Conservation (phyloP, 257 asterid species). For the Capsicum baccatum region DNA sequence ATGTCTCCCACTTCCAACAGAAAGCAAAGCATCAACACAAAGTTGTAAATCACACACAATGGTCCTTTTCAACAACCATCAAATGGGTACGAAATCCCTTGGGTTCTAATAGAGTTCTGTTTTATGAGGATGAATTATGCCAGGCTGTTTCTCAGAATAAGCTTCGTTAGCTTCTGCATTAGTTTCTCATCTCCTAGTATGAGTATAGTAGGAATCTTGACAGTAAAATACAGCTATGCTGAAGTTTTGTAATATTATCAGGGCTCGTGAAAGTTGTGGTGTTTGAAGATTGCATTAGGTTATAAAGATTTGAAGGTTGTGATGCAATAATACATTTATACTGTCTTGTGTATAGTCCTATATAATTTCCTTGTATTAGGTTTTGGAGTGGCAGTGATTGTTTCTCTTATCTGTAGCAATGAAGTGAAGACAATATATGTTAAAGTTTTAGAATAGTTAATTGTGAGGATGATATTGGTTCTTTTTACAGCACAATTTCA, state of each 20-base stretch:
- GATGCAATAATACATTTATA: constrained; percentile 32
- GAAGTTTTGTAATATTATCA: constrained; percentile 45
- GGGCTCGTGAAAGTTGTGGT: constrained; percentile 19
- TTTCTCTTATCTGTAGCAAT: background rate
- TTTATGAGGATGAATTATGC: constrained; percentile 93
- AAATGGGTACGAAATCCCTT: constrained; percentile 34
- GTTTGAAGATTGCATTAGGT: constrained; percentile 28
- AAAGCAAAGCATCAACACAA: background rate
- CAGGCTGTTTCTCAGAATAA: constrained; percentile 98
- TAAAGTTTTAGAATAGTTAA: background rate
- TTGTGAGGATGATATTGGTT: background rate
- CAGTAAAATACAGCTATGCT: constrained; percentile 27
- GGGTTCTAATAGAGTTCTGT: constrained; percentile 83
- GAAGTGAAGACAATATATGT: background rate
- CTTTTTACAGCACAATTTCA: background rate
- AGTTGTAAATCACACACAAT: background rate
- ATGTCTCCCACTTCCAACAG: background rate
- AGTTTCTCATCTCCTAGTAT: constrained; percentile 28
- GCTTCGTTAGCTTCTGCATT: constrained; percentile 57
- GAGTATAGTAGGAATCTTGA: constrained; percentile 16
- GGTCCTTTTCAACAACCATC: background rate
- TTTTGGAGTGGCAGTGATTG: background rate
- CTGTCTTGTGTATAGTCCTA: constrained; percentile 2
- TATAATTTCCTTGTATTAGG: background rate
- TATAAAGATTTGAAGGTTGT: constrained; percentile 33